Conservation (phyloP, 177 flowering plant genomes). For the Vitis hybrid region DNA sequence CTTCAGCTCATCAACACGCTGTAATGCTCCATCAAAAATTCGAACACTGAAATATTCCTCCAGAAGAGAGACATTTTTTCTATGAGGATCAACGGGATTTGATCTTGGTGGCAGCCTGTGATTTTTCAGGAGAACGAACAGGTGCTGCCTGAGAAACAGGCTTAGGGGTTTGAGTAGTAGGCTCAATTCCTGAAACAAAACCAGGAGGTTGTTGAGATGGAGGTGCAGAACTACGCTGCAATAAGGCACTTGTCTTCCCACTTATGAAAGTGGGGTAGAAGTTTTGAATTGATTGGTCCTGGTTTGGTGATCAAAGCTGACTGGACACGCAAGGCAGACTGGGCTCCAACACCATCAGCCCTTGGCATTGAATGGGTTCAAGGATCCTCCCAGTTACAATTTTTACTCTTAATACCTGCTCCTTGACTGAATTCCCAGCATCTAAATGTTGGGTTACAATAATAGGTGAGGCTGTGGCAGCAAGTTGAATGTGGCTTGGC, state of each 20-base stretch:
- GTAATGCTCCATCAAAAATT: constrained; percentile 62
- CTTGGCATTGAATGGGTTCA: constrained; percentile 57
- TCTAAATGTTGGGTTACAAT: no score
- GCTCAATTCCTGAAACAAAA: constrained; percentile 27
- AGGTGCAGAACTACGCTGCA: constrained; percentile 53
- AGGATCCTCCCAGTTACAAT: constrained; percentile 70
- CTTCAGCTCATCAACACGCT: constrained; percentile 72
- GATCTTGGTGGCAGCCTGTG: constrained; percentile 19
- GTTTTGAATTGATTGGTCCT: constrained; percentile 46
- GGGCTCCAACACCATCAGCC: constrained; percentile 31
- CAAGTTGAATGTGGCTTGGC: constrained; percentile 20
- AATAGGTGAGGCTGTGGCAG: no score
- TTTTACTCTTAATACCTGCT: no score
- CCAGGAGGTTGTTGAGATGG: constrained; percentile 31
- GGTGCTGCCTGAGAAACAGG: constrained; percentile 25
- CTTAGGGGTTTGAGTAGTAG: constrained; percentile 20
- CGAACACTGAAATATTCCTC: constrained; percentile 70
- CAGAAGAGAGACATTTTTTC: constrained; percentile 55
- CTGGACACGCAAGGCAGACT: constrained; percentile 36
- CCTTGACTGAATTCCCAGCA: no score
- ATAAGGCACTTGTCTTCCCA: constrained; percentile 60
- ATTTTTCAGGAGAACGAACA: constrained; percentile 29
- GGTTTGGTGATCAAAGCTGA: constrained; percentile 40
- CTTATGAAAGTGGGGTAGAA: constrained; percentile 60
- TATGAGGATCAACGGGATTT: constrained; percentile 43